phyloP scores from a whole-genome alignment of 192 early-diverging fungal genomes.

The Dimargaris cristalligena region DNA sequence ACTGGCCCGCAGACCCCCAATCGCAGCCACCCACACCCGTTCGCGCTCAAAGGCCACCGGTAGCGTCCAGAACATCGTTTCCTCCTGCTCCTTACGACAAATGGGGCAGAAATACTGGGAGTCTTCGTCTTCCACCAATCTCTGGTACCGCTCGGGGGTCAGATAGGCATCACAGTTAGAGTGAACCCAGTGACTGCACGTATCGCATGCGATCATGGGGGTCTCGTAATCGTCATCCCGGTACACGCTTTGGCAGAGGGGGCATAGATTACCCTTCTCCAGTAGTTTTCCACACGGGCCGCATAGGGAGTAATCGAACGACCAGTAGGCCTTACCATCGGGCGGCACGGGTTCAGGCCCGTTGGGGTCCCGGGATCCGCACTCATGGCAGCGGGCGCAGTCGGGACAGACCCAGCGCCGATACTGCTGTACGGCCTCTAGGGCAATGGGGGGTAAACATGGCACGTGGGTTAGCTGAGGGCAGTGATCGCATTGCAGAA shows the following conservation, averaged over 20 bases:
- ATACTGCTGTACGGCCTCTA: conserved; percentile 9
- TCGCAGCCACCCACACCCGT: conserved; percentile 3
- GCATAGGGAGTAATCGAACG: conserved; percentile 31
- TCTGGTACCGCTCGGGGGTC: conserved; percentile 32
- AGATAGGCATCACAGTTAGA: conserved; percentile 31
- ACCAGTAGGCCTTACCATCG: conserved; percentile 19
- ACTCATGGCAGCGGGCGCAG: conserved; percentile 23
- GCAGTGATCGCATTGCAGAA: conserved; percentile 22
- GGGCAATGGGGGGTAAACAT: conserved; percentile 14
- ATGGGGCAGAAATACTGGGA: conserved; percentile 39
- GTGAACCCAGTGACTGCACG: conserved; percentile 41
- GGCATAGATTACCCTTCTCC: conserved; percentile 33
- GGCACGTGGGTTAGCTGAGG: conserved; percentile 15
- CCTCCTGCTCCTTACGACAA: conserved; percentile 16
- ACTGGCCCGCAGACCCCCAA: conserved; percentile 2
- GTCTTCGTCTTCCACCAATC: conserved; percentile 32
- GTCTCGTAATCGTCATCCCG: conserved; percentile 27
- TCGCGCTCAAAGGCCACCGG: conserved; percentile 8
- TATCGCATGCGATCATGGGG: conserved; percentile 45
- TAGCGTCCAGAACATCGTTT: neutral
- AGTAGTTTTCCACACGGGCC: conserved; percentile 30
- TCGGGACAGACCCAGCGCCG: conserved; percentile 24
- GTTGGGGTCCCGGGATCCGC: conserved; percentile 12
- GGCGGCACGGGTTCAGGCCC: neutral
- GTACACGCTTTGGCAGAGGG: conserved; percentile 34